Percentiles rank a stretch among this genome's conserved stretches.
Conservation (phyloP, 2,329 filamentous ascomycete genomes). For the Monosporascus sp. region DNA sequence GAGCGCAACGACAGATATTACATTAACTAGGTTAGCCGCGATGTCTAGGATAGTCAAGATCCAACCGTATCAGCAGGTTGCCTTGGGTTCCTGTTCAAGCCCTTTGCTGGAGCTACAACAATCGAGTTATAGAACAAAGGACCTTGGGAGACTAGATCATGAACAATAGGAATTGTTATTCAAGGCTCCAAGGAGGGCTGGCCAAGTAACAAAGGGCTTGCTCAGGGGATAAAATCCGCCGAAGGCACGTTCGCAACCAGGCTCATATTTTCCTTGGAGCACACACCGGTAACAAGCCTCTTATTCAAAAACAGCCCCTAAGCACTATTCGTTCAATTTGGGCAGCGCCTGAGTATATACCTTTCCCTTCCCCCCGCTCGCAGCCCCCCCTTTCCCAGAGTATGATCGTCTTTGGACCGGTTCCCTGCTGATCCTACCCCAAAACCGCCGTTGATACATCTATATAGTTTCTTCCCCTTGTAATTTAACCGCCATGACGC, state of each 20-base stretch:
- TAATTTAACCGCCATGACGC: neutral
- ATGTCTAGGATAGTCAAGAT: neutral
- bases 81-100: neutral
- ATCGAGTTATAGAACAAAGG: neutral
- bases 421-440: neutral
- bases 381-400: neutral
- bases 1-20: too few species aligned
- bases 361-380: neutral
- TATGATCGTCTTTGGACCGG: neutral
- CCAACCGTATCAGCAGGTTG: neutral
- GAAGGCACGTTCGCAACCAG: neutral
- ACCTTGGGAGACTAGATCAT: neutral
- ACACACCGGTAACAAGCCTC: neutral
- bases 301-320: neutral
- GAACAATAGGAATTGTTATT: neutral
- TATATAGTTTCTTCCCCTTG: neutral
- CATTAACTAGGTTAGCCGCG: too few species aligned
- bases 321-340: neutral
- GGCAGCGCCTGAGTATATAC: neutral
- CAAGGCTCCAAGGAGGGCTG: neutral
- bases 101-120: neutral
- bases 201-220: neutral
- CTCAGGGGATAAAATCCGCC: neutral
- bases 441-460: neutral
- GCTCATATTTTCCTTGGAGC: neutral